Conservation (phyloP, 2,329 filamentous ascomycete genomes). For the Talaromyces rugulosus region DNA sequence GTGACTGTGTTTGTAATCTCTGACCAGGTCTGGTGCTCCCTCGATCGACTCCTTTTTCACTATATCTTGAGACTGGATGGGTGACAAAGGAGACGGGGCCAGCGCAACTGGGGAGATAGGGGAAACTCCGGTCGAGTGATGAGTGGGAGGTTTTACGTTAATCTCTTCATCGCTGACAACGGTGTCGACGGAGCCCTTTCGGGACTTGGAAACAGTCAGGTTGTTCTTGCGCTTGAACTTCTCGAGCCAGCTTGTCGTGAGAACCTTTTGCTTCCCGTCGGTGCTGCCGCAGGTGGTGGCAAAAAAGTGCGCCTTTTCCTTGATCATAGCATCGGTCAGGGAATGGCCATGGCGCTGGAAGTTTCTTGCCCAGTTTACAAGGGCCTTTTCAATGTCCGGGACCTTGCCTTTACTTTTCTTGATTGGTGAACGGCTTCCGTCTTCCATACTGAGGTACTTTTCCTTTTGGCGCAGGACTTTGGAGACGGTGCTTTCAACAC, state of each 20-base stretch:
- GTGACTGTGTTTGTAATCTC: constrained; percentile 59
- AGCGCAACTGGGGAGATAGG: constrained; percentile 67
- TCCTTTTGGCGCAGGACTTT: constrained; percentile 94
- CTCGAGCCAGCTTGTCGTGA: constrained; percentile 78
- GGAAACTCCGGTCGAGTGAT: constrained; percentile 65
- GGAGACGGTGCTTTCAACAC: constrained; percentile 76
- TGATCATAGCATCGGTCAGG: constrained; percentile 74
- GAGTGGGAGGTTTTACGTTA: constrained; percentile 49
- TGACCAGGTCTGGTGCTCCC: constrained; percentile 54
- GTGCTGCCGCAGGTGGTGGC: constrained; percentile 66
- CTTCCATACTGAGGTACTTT: constrained; percentile 81
- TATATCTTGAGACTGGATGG: constrained; percentile 66
- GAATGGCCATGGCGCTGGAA: constrained; percentile 70
- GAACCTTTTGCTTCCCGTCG: constrained; percentile 66
- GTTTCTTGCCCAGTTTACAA: constrained; percentile 82
- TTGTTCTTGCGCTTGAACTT: constrained; percentile 92
- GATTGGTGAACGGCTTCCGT: constrained; percentile 71
- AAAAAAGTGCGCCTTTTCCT: constrained; percentile 79
- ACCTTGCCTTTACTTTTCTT: constrained; percentile 81
- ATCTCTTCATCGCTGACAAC: constrained; percentile 66
- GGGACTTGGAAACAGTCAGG: constrained; percentile 50
- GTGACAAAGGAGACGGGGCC: constrained; percentile 64
- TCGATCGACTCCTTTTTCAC: constrained; percentile 57
- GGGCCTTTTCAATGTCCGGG: constrained; percentile 85
- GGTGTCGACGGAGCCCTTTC: constrained; percentile 47